Base-by-base conservation (phyloP, 495 filamentous ascomycete species). In the Trichodelitschia bisporula region DNA sequence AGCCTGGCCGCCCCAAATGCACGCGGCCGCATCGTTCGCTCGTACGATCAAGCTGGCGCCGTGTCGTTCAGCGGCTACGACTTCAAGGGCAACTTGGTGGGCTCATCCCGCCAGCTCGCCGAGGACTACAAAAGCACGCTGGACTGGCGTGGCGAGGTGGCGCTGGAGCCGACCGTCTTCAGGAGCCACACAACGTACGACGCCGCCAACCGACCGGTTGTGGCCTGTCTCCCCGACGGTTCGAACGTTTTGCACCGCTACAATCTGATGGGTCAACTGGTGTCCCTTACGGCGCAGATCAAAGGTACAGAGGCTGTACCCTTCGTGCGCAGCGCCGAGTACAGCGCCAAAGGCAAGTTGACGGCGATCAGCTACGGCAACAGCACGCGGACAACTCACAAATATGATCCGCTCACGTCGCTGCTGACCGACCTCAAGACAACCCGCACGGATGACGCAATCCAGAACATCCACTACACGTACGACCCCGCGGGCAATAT, bases 391-490 rank as follows among this genome's bases (percentile, higher is more conserved):
- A n/a, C n/a, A n/a, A n/a, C n/a, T n/a, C n/a, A n/a, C n/a, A n/a
- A n/a, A n/a, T n/a, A n/a, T n/a, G n/a, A n/a, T n/a, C n/a, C n/a
- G n/a, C n/a, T n/a, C n/a, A n/a, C n/a, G n/a, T n/a, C n/a, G n/a
- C n/a, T n/a, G n/a, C n/a, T n/a, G n/a, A n/a, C n/a, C n/a, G n/a
- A n/a, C n/a, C n/a, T n/a, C n/a, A n/a, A n/a, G n/a, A n/a, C n/a
- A n/a, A n/a, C n/a, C n/a, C n/a, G n/a, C n/a, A n/a, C 29, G 15
- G 10, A 17, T 4, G 26, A 30, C 6, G 5, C 24, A 4, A n/a
- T 51, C 4, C 50, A 48, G 25, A 35, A 48, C 30, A 29, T 51
- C 10, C 25, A 28, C 0, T 50, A 51, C 29, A 47, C 42, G 0
- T 43, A 44, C 24, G 50, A 55, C 33, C 19, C 36, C 3, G 8